Percentiles rank a stretch among this genome's conserved stretches.
These are phyloP conservation scores for Geoglossum cookeanum DNA, from an alignment of 2,329 filamentous ascomycete species.

Conservation along the genomic window DNA sequence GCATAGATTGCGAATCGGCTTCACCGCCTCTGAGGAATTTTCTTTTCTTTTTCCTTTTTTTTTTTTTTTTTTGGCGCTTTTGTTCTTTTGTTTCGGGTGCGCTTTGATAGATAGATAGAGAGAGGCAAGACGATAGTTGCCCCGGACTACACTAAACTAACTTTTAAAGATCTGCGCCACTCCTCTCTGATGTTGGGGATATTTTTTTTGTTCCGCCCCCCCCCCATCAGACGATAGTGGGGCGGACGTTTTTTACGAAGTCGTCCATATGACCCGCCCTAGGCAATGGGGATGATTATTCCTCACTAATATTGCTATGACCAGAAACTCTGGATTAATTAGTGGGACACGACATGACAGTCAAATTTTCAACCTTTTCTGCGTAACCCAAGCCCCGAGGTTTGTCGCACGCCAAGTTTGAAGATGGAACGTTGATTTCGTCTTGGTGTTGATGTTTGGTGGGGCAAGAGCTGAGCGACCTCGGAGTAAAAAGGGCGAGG, in stretches of 20 bases:
- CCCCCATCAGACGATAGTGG: neutral
- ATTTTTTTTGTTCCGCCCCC: no score
- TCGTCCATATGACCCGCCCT: neutral
- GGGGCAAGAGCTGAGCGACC: constrained; percentile 1
- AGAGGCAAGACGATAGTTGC: no score
- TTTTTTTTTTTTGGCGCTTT: no score
- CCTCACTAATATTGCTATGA: neutral
- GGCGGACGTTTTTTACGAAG: neutral
- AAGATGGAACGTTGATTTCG: neutral
- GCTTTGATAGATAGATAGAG: neutral
- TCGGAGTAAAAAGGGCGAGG: neutral
- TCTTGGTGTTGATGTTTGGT: constrained; percentile 1
- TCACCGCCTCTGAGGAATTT: neutral
- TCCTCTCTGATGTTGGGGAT: no score
- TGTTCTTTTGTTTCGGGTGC: no score
- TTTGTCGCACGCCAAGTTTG: neutral
- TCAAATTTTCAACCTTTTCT: neutral
- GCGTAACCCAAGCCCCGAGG: neutral
- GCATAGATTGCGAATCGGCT: neutral
- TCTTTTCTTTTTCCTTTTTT: neutral
- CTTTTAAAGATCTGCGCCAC: no score
- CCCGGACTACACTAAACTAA: no score
- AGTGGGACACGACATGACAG: neutral
- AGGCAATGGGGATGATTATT: neutral
- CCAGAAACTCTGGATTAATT: neutral